Evolutionary conservation across 495 filamentous ascomycete genomes (phyloP).

Genomic region (Talaromyces ruber): DNA sequence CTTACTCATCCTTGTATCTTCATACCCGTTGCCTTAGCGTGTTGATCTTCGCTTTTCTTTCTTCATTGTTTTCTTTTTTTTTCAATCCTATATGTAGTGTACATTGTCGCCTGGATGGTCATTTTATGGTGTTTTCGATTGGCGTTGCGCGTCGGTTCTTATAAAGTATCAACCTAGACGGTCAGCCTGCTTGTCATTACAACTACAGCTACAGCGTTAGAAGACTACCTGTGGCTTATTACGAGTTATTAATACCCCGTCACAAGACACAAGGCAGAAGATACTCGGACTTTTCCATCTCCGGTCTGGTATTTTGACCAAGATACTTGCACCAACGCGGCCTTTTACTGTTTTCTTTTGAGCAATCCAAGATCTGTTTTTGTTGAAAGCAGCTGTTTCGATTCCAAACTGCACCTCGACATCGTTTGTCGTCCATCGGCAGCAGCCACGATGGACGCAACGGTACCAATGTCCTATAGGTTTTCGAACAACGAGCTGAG

Average conservation of each 20-base stretch:
- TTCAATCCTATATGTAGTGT: not conserved
- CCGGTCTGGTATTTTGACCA: not conserved
- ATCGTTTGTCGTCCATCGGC: conserved; percentile 16
- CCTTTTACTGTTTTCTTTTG: not conserved
- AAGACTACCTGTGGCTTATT: not conserved
- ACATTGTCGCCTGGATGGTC: not conserved
- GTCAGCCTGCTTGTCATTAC: not conserved
- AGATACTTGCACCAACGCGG: not conserved
- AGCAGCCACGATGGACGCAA: conserved; percentile 27
- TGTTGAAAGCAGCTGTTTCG: conserved; percentile 13
- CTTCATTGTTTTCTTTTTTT: not conserved
- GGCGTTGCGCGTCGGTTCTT: not conserved
- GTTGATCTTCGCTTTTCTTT: conserved; percentile 10
- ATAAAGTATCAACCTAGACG: not conserved
- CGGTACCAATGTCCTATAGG: conserved; percentile 35
- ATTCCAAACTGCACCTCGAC: conserved; percentile 24
- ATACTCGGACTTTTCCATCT: conserved; percentile 2
- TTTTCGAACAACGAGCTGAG: conserved; percentile 32
- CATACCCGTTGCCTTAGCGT: not conserved
- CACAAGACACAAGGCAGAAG: not conserved
- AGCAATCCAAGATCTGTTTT: not conserved
- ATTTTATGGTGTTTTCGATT: not conserved
- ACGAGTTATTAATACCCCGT: not conserved
- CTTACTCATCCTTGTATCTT: conserved; percentile 13
- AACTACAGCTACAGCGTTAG: not conserved